Conservation (phyloP, 345 rosid genomes). For the Arabidopsis suecica region DNA sequence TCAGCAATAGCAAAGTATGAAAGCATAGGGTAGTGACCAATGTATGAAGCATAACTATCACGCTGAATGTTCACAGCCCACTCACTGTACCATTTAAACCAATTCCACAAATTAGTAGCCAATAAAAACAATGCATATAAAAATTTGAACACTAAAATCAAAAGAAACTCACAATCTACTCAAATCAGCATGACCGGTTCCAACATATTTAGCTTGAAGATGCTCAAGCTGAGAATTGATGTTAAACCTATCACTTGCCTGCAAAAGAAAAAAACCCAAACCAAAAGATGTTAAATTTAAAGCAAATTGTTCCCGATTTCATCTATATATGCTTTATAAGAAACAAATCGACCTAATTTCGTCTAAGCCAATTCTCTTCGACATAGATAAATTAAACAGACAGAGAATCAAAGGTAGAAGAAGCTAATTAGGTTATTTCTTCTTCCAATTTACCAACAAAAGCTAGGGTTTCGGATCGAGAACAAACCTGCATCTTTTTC, state of each 20-base stretch:
- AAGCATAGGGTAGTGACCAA: slow-evolving; percentile 83
- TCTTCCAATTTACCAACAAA: too few species aligned
- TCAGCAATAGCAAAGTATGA: slow-evolving; percentile 87
- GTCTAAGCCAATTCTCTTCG: not conserved
- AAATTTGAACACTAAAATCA: not conserved
- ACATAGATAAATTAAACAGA: too few species aligned
- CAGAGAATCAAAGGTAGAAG: too few species aligned
- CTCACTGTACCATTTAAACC: slow-evolving; percentile 53
- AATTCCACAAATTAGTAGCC: not conserved
- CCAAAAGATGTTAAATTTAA: not conserved
- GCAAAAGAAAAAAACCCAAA: slow-evolving; percentile 36
- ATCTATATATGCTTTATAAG: too few species aligned
- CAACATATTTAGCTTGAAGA: slow-evolving; percentile 96
- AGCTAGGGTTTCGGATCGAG: slow-evolving; percentile 4
- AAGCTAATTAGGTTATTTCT: too few species aligned
- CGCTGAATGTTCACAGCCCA: slow-evolving; percentile 95
- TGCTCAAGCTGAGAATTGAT: slow-evolving; percentile 98
- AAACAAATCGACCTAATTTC: not conserved
- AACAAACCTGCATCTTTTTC: slow-evolving; percentile 22
- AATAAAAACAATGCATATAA: not conserved
- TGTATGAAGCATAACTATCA: slow-evolving; percentile 88
- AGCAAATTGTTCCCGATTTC: too few species aligned
- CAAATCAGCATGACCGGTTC: slow-evolving; percentile 92
- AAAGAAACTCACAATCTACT: slow-evolving; percentile 73
- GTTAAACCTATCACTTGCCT: slow-evolving; percentile 99